Base-by-base conservation (phyloP, 495 filamentous ascomycete species). In the Bryoglossum gracile region DNA sequence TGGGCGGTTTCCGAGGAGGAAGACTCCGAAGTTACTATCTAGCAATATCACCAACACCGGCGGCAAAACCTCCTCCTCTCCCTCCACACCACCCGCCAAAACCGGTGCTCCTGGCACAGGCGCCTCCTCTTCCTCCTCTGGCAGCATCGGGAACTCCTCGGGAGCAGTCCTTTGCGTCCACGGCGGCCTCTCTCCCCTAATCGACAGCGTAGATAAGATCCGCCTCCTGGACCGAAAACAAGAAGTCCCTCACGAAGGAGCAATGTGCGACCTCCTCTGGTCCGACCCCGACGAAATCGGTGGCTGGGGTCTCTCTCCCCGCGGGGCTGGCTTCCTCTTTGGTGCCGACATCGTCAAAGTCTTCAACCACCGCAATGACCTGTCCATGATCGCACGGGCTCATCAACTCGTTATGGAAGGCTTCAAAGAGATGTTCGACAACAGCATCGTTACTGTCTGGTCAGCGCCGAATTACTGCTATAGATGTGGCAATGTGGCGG, bases 401-500 rank as follows among this genome's bases (percentile, higher is more conserved):
- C 92, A 98, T 62, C 92, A 98, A 67, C 80, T 98, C 19, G 92
- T 98, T 26, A 98, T 97, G 92, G 92, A 98, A 64, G 92, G 92
- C 8, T 97, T 95, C 67, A 97, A 97, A 65, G 92, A 96, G 69
- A 96, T 96, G 91, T 96, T 96, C 57, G 91, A 97, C 55, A 80
- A 76, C 13, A 85, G 78, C 18, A 95, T 98, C 48, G 92, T 98
- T 3, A 98, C 92, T 0, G 91, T 98, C 39, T 96, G 92, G 92
- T 87, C 81, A 8, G 92, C 92, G 38, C 92, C 92, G 1, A 98
- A 98, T 63, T 98, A 98, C 65, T 98, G 92, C 68, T 98, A 98
- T 68, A 80, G 92, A 16, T 98, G 92, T 57, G 92, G 92, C 0
- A 98, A 98, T 57, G 94, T 98, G 16, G 92, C 92, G 3, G 91